Conservation (phyloP, 2,329 filamentous ascomycete genomes). For the Penicillium sp. region DNA sequence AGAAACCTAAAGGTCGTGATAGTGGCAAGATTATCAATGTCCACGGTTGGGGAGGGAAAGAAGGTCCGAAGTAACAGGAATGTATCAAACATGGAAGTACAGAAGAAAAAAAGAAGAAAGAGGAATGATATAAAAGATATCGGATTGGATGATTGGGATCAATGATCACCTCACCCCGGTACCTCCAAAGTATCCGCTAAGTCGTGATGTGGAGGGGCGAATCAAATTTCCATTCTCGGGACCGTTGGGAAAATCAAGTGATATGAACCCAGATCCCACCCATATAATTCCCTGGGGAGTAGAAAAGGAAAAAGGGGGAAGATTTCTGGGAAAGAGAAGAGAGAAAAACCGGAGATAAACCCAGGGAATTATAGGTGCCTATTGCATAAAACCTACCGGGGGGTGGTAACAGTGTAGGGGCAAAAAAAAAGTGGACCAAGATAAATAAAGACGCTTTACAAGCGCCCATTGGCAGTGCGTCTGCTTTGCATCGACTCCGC, state of each 20-base stretch:
- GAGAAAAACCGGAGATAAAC: neutral
- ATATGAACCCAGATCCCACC: neutral
- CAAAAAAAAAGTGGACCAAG: slow-evolving; percentile 20
- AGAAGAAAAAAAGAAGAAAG: neutral
- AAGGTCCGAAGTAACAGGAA: slow-evolving; percentile 5
- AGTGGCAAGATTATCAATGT: neutral
- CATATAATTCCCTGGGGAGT: neutral
- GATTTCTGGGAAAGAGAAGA: neutral
- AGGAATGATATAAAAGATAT: slow-evolving; percentile 8
- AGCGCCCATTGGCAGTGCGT: slow-evolving; percentile 18
- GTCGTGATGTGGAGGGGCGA: slow-evolving; percentile 1
- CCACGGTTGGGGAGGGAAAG: neutral
- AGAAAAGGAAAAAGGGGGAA: neutral
- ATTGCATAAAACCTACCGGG: neutral
- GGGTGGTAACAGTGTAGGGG: neutral
- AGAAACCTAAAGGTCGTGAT: neutral
- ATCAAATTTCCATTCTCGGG: slow-evolving; percentile 1
- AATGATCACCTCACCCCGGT: slow-evolving; percentile 11
- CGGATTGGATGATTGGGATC: slow-evolving; percentile 9
- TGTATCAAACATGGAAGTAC: slow-evolving; percentile 3
- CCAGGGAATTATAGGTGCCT: slow-evolving; percentile 6
- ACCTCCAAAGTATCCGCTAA: slow-evolving; percentile 4
- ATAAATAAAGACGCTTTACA: slow-evolving; percentile 19
- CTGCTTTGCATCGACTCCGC: slow-evolving; percentile 21
- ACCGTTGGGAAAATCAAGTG: neutral